A percentile compares a stretch with the other conserved stretches of the same genome.
Evolutionary conservation across 768 basidiomycete species (phyloP).

Genomic region (Pulveroboletus sp.): DNA sequence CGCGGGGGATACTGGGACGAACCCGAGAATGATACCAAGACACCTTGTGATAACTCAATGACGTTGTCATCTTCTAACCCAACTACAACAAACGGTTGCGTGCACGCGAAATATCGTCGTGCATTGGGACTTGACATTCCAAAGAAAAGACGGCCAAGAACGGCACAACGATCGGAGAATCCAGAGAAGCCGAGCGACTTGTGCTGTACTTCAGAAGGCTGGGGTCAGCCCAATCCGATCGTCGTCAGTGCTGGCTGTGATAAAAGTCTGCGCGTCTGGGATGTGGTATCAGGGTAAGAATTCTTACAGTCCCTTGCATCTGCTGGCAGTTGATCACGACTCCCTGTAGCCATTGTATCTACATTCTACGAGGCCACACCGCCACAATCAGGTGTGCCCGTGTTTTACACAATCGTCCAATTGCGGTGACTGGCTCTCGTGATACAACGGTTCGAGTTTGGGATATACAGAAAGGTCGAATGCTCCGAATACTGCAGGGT

Average conservation of each 20-base stretch:
- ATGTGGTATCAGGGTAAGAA: constrained; percentile 74
- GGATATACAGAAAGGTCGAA: constrained; percentile 81
- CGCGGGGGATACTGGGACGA: constrained; percentile 49
- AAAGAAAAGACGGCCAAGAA: constrained; percentile 21
- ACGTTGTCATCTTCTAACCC: neutral
- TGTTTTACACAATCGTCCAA: constrained; percentile 78
- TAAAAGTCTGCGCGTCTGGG: constrained; percentile 89
- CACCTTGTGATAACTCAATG: constrained; percentile 4
- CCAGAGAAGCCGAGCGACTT: constrained; percentile 43
- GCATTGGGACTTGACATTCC: constrained; percentile 45
- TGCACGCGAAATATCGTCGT: constrained; percentile 36
- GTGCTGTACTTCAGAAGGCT: constrained; percentile 73
- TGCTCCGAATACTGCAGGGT: constrained; percentile 63
- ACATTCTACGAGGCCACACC: constrained; percentile 76
- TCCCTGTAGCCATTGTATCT: constrained; percentile 54
- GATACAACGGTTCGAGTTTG: constrained; percentile 86
- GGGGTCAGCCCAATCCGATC: constrained; percentile 80
- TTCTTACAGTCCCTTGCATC: neutral
- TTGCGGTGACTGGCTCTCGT: constrained; percentile 87
- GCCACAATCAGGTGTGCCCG: constrained; percentile 91
- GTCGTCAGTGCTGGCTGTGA: constrained; percentile 94
- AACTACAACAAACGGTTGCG: constrained; percentile 18
- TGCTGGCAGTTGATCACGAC: constrained; percentile 1
- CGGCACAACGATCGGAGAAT: constrained; percentile 5
- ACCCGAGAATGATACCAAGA: constrained; percentile 6